phyloP scores from a whole-genome alignment of 306 rosid genomes.

The Dryas octopetala region DNA sequence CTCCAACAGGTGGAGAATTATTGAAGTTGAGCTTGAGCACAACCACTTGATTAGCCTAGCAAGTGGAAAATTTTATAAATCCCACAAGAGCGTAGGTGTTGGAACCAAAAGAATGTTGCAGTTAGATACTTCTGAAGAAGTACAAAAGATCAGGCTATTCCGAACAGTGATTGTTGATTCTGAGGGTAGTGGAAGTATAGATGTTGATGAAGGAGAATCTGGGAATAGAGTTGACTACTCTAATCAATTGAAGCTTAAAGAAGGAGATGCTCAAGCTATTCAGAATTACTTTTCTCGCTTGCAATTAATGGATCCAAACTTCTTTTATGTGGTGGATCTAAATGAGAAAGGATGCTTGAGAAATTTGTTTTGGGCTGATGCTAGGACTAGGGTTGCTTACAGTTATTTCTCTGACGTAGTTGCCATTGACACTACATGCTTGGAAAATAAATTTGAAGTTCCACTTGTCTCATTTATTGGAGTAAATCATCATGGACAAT shows the following conservation, averaged over 20 bases:
- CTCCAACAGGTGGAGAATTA: constrained; percentile 71
- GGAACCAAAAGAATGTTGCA: constrained; percentile 60
- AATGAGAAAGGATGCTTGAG: constrained; percentile 66
- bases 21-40: constrained; percentile 80
- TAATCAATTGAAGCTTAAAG: constrained; percentile 52
- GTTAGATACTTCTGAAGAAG: constrained; percentile 49
- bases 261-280: constrained; percentile 62
- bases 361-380: constrained; percentile 71
- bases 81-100: constrained; percentile 51
- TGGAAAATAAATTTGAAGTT: constrained; percentile 48
- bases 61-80: constrained; percentile 61
- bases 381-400: constrained; percentile 52
- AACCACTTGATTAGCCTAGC: constrained; percentile 72
- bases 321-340: constrained; percentile 65
- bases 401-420: constrained; percentile 61
- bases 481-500: constrained; percentile 68
- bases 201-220: constrained; percentile 42
- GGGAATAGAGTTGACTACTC: constrained; percentile 30
- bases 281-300: constrained; percentile 42
- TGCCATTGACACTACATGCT: constrained; percentile 48
- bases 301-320: constrained; percentile 57
- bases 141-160: constrained; percentile 54
- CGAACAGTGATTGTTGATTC: constrained; percentile 53
- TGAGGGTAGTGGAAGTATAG: constrained; percentile 35
- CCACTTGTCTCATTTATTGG: constrained; percentile 67